Conservation (phyloP, 352 stramenopile genomes). For the Elongisporangium prolatum region DNA sequence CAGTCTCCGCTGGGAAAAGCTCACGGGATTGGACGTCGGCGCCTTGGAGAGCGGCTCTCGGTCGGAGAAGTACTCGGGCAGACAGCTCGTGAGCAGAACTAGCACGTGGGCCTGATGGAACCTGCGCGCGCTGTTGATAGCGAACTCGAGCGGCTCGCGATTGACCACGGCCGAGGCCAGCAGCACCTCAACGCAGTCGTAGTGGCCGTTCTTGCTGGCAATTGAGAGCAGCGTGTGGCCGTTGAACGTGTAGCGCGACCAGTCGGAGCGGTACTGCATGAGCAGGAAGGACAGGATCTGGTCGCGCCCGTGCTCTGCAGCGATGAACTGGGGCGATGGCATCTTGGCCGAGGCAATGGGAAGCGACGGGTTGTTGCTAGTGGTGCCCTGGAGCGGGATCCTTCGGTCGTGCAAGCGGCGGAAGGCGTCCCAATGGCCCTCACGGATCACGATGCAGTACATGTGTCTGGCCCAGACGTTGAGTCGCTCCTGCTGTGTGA, state of each 20-base stretch:
- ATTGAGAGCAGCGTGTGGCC: constrained; percentile 60
- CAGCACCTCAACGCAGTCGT: constrained; percentile 60
- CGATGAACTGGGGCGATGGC: constrained; percentile 51
- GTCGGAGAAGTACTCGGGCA: constrained; percentile 41
- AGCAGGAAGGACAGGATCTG: constrained; percentile 52
- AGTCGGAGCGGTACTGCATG: constrained; percentile 18
- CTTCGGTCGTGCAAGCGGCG: constrained; percentile 39
- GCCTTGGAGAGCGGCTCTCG: constrained; percentile 17
- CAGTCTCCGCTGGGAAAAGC: constrained; percentile 2
- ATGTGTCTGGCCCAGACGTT: constrained; percentile 49
- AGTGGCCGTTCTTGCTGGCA: constrained; percentile 59
- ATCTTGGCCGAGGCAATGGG: constrained; percentile 24
- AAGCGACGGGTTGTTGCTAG: constrained; percentile 9
- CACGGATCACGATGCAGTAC: constrained; percentile 64
- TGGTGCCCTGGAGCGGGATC: constrained; percentile 11
- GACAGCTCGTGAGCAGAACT: constrained; percentile 61
- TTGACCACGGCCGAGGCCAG: constrained; percentile 25
- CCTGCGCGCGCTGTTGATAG: constrained; percentile 41
- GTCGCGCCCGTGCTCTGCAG: constrained; percentile 44
- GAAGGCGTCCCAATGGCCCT: constrained; percentile 61
- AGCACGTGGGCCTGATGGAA: constrained; percentile 63
- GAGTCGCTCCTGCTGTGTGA: constrained; percentile 36
- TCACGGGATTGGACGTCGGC: constrained; percentile 1
- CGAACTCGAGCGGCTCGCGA: constrained; percentile 31
- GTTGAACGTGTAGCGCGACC: constrained; percentile 48